phyloP scores from a whole-genome alignment of 2,329 filamentous ascomycete species.

The Cladosporium cucumerinum region DNA sequence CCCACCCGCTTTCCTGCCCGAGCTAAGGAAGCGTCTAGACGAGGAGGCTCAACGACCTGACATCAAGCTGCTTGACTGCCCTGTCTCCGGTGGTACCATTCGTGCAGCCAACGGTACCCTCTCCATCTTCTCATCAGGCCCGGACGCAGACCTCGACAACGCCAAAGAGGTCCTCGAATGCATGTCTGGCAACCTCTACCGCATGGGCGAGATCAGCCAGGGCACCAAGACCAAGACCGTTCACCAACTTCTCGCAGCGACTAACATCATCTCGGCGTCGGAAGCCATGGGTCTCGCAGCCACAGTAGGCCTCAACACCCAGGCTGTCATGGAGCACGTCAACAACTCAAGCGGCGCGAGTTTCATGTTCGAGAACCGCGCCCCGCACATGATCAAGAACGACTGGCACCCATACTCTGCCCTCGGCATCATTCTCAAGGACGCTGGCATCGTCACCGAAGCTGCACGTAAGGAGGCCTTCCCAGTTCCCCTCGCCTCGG shows the following conservation, averaged over 20 bases:
- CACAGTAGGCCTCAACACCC: constrained; percentile 51
- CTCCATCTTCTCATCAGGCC: constrained; percentile 68
- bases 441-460: constrained; percentile 63
- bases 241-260: constrained; percentile 57
- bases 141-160: constrained; percentile 53
- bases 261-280: constrained; percentile 54
- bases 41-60: constrained; percentile 55
- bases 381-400: constrained; percentile 51
- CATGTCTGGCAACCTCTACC: constrained; percentile 64
- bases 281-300: constrained; percentile 58
- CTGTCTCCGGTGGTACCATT: constrained; percentile 67
- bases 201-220: constrained; percentile 52
- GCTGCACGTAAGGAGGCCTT: constrained; percentile 58
- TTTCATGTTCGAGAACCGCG: constrained; percentile 59
- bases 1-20: constrained; percentile 62
- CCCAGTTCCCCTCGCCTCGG: constrained; percentile 58
- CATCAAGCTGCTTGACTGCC: constrained; percentile 65
- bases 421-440: constrained; percentile 48
- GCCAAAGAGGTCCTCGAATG: constrained; percentile 59
- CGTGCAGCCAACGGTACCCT: constrained; percentile 69
- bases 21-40: constrained; percentile 56
- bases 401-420: constrained; percentile 48
- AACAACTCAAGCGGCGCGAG: constrained; percentile 40
- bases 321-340: constrained; percentile 49
- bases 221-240: constrained; percentile 58